Base-by-base conservation (phyloP, 371 early-diverging fungal species). In the Lichtheimia ornata region DNA sequence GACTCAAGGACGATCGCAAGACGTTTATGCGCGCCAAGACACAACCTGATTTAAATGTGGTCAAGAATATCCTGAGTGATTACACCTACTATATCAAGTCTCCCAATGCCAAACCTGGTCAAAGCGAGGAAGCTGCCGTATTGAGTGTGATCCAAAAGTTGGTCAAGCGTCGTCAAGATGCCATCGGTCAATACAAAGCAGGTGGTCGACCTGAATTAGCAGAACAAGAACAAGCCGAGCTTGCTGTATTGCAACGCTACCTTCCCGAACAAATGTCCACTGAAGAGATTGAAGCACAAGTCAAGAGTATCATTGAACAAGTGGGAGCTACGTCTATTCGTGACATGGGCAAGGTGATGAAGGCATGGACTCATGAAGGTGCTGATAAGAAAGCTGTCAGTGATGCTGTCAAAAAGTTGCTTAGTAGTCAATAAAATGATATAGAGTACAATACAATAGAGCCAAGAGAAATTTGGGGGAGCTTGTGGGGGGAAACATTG, bases 281-380 rank as follows among this genome's bases (percentile, higher is more conserved):
- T 3, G 82, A 87, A 53, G 83, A 86, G 58, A 89, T 93, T 58
- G 86, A 87, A 67, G 64, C 61, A 2, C 79, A 85, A 25, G 83
- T 90, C 6, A 70, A 68, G 11, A 67, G 63, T 25, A 63, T 81
- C 5, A 72, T 93, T 50, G 61, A 75, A 50, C 71, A 80, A 53
- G 67, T 84, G n/a, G 85, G 84, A 11, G 87, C 81, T 17, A 72
- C 77, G 5, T 64, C 73, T 0, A 58, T 72, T n/a, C 89, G 86
- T 67, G 88, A 86, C 60, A 76, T 93, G 75, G 92, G 92, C 54
- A 81, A 81, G 50, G 86, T 93, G 24, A 90, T 93, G 90, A 90
- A 89, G 71, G 89, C 84, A 56, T 79, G 90, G 65, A 79, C 73
- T 60, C 65, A 81, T 5, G 82, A 84, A 11, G 61, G 53, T 50